Conservation (phyloP, 2,329 filamentous ascomycete genomes). For the Rutstroemia sydowiana region DNA sequence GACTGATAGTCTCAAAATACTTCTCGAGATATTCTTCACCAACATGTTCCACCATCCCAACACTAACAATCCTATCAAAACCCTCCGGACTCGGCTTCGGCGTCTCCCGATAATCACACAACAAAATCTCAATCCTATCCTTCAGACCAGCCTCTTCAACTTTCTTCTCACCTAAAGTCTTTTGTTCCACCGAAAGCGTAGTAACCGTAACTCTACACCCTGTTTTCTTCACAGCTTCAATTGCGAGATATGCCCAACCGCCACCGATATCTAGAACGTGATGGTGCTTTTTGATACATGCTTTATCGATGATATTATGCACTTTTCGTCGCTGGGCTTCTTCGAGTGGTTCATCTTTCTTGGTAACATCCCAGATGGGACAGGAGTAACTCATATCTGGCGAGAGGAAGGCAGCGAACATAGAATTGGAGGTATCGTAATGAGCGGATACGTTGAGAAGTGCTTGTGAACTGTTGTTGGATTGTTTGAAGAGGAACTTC, state of each 20-base stretch:
- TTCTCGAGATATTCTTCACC: conserved; percentile 55
- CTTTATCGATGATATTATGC: conserved; percentile 53
- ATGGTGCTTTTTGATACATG: conserved; percentile 51
- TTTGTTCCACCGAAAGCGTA: conserved; percentile 61
- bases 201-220: conserved; percentile 61
- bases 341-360: conserved; percentile 46
- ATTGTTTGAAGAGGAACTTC: conserved; percentile 28
- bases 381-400: conserved; percentile 67
- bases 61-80: conserved; percentile 63
- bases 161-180: conserved; percentile 53
- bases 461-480: conserved; percentile 46
- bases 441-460: conserved; percentile 60
- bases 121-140: conserved; percentile 50
- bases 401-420: conserved; percentile 64
- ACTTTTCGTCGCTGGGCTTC: conserved; percentile 59
- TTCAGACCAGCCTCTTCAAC: conserved; percentile 51
- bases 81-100: conserved; percentile 38
- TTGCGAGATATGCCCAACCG: conserved; percentile 65
- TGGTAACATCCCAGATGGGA: conserved; percentile 45
- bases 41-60: conserved; percentile 69
- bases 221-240: conserved; percentile 55
- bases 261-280: conserved; percentile 67
- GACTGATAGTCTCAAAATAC: conserved; percentile 55
- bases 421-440: conserved; percentile 66
- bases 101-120: conserved; percentile 59